Evolutionary conservation across 345 rosid genomes (phyloP).

Genomic region (Excoecaria agallocha): DNA sequence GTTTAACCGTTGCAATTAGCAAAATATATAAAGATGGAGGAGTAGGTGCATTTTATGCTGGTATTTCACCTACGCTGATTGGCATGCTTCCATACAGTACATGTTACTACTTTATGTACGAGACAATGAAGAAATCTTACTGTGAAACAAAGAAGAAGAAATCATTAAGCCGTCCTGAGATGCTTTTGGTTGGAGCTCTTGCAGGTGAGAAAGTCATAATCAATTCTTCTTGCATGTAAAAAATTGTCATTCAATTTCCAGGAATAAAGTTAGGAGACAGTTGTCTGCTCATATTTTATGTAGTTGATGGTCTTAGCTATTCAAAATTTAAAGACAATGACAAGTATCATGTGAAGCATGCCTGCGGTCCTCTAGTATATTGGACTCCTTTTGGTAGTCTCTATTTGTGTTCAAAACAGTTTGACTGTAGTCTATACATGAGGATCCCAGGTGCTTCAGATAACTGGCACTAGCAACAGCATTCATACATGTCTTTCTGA

Average conservation of each 20-base stretch:
- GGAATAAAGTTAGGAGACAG: neutral
- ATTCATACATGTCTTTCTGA: neutral
- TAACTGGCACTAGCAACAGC: neutral
- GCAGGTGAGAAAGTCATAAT: conserved; percentile 52
- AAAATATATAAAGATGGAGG: conserved; percentile 85
- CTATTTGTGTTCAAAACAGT: neutral
- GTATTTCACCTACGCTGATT: conserved; percentile 72
- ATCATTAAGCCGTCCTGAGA: conserved; percentile 82
- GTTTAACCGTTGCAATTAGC: conserved; percentile 61
- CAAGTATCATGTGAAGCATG: neutral
- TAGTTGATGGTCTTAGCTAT: neutral
- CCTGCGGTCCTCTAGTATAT: neutral
- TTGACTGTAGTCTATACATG: neutral
- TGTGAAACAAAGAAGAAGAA: conserved; percentile 75
- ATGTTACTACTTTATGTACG: conserved; percentile 92
- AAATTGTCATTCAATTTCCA: neutral
- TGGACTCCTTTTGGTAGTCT: neutral
- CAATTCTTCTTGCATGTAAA: neutral
- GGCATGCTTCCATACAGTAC: conserved; percentile 99
- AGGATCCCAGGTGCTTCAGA: neutral
- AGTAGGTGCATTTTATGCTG: conserved; percentile 76
- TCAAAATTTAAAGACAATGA: neutral
- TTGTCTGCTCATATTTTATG: neutral
- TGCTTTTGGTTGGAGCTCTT: conserved; percentile 86
- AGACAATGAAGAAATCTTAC: conserved; percentile 66